Conservation (phyloP, 139 green algal species). For the Chlamydomonas sp. region DNA sequence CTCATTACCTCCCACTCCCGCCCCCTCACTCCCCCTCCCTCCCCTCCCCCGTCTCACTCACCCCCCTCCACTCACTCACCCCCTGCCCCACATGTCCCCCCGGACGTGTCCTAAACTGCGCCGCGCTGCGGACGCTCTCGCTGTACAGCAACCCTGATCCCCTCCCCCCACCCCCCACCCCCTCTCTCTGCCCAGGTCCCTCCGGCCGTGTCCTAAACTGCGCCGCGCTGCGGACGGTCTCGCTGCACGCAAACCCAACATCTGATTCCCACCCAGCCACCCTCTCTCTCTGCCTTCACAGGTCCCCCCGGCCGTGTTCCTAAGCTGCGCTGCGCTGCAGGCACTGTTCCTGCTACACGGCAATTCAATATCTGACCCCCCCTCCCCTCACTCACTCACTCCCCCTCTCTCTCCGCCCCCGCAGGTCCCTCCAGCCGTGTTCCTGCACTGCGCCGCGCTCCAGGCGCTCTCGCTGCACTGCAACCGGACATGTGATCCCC, state of each 20-base stretch:
- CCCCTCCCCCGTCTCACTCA: too few species aligned
- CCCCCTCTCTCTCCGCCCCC: not conserved
- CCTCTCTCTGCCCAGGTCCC: not conserved
- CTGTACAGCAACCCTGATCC: too few species aligned
- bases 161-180: too few species aligned
- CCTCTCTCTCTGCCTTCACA: not conserved
- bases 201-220: not conserved
- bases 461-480: not conserved
- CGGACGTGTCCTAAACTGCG: not conserved
- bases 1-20: too few species aligned
- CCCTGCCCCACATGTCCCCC: not conserved
- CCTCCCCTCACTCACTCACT: too few species aligned
- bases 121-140: not conserved
- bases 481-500: not conserved
- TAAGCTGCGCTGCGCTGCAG: not conserved
- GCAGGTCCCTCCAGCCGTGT: not conserved
- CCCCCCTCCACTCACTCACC: too few species aligned
- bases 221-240: not conserved
- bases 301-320: not conserved
- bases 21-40: too few species aligned
- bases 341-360: not conserved
- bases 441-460: slow-evolving; percentile 17
- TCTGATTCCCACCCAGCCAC: not conserved
- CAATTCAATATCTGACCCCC: not conserved
- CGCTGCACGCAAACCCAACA: not conserved